phyloP scores from a whole-genome alignment of 192 early-diverging fungal species.

The Coemansia sp. region DNA sequence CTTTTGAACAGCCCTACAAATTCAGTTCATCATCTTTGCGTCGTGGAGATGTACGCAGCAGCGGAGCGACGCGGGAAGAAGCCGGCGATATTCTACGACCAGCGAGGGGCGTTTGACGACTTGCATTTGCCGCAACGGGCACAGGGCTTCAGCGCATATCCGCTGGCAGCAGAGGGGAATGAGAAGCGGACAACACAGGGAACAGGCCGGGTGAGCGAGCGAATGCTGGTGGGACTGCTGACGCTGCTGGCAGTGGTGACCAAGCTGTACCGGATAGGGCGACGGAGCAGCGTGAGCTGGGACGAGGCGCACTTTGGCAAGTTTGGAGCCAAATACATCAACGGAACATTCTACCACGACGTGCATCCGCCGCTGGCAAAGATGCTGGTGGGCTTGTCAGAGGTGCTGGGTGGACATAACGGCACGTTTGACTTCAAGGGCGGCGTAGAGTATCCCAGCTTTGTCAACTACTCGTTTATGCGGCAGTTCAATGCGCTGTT shows the following conservation, averaged over 20 bases:
- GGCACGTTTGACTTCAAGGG: slow-evolving; percentile 85
- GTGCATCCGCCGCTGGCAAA: slow-evolving; percentile 98
- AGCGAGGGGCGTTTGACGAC: slow-evolving; percentile 28
- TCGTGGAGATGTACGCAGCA: too few relatives aligned
- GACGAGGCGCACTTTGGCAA: slow-evolving; percentile 70
- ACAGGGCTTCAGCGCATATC: slow-evolving; percentile 41
- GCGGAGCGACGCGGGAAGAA: slow-evolving; percentile 5
- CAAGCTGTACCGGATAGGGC: slow-evolving; percentile 44
- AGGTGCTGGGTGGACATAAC: slow-evolving; percentile 78
- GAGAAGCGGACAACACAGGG: slow-evolving; percentile 5
- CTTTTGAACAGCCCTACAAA: too few relatives aligned
- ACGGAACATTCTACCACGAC: slow-evolving; percentile 93
- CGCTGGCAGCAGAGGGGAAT: slow-evolving; percentile 6
- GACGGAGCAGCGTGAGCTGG: slow-evolving; percentile 61
- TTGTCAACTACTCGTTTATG: slow-evolving; percentile 86
- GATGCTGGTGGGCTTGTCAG: slow-evolving; percentile 87
- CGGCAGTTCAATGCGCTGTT: slow-evolving; percentile 84
- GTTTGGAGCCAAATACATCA: slow-evolving; percentile 92
- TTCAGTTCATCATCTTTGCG: background rate
- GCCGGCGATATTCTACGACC: slow-evolving; percentile 38
- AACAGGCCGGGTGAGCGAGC: slow-evolving; percentile 18
- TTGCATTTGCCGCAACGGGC: slow-evolving; percentile 26
- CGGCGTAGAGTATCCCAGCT: slow-evolving; percentile 70
- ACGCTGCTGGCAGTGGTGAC: slow-evolving; percentile 36
- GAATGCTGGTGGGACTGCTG: slow-evolving; percentile 33